A percentile compares a stretch with the other conserved stretches of the same genome.
phyloP scores from a whole-genome alignment of 1,284 basidiomycete genomes.

The Rhodofomes roseus region DNA sequence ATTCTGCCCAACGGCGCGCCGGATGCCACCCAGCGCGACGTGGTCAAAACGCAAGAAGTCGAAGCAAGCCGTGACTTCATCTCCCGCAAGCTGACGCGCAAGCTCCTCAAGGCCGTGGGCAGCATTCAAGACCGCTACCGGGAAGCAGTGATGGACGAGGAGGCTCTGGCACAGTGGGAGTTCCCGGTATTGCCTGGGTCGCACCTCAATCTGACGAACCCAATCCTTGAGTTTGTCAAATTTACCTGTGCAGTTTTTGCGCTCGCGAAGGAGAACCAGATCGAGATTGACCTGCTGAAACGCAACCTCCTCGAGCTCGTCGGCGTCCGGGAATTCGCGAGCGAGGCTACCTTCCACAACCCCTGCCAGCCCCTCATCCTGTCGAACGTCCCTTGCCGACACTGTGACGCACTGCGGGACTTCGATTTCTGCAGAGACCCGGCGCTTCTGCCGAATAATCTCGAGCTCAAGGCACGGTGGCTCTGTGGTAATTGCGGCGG shows the following conservation, averaged over 20 bases:
- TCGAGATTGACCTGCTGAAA: constrained; percentile 88
- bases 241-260: constrained; percentile 80
- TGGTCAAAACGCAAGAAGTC: constrained; percentile 66
- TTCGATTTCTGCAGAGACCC: constrained; percentile 96
- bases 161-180: constrained; percentile 54
- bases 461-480: constrained; percentile 55
- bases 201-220: constrained; percentile 71
- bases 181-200: constrained; percentile 92
- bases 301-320: constrained; percentile 90
- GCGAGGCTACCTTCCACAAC: constrained; percentile 83
- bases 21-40: constrained; percentile 64
- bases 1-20: constrained; percentile 67
- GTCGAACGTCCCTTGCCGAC: constrained; percentile 85
- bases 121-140: constrained; percentile 65
- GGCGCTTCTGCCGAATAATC: constrained; percentile 68
- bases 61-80: constrained; percentile 75
- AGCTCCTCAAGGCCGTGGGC: constrained; percentile 72
- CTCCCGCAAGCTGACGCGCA: constrained; percentile 77
- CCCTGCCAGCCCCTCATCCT: constrained; percentile 92
- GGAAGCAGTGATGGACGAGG: constrained; percentile 57
- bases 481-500: constrained; percentile 69
- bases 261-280: constrained; percentile 73
- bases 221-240: constrained; percentile 90
- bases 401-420: constrained; percentile 87
- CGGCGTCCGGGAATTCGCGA: constrained; percentile 84